Conservation (phyloP, 2,329 filamentous ascomycete species). For the Talaromyces pinophilus region DNA sequence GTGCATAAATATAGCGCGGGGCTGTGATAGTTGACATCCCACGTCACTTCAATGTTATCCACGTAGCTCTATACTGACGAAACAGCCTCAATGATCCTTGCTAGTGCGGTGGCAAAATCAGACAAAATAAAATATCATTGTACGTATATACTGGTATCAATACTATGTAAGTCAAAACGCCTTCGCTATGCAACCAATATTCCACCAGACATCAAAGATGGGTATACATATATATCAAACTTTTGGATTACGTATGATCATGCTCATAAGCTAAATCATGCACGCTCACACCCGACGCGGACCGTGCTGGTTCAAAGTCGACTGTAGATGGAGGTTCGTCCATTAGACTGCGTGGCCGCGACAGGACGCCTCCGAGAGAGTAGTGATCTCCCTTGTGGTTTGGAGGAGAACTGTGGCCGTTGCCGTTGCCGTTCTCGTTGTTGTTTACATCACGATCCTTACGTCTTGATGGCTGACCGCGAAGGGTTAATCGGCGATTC, state of each 20-base stretch:
- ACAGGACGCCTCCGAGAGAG: slow-evolving; percentile 24
- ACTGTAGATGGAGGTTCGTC: slow-evolving; percentile 18
- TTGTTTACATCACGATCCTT: slow-evolving; percentile 17
- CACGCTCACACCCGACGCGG: slow-evolving; percentile 6
- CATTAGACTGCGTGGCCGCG: slow-evolving; percentile 24
- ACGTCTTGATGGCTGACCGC: slow-evolving; percentile 15
- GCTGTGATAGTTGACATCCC: neutral
- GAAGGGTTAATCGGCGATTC: neutral
- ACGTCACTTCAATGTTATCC: too few relatives aligned
- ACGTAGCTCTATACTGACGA: too few relatives aligned
- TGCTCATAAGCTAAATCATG: slow-evolving; percentile 20
- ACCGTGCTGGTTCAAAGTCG: neutral
- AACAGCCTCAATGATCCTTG: neutral
- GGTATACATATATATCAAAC: neutral
- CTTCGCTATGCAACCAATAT: slow-evolving; percentile 1
- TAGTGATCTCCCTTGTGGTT: slow-evolving; percentile 14
- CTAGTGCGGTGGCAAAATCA: neutral
- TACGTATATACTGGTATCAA: slow-evolving; percentile 1
- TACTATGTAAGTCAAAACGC: neutral
- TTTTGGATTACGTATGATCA: slow-evolving; percentile 2
- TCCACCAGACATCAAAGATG: neutral
- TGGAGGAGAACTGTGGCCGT: neutral
- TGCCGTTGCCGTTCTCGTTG: neutral
- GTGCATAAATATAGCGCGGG: neutral
- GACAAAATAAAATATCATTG: neutral